phyloP scores from a whole-genome alignment of 768 basidiomycete genomes.

The Termitomyces sp. region DNA sequence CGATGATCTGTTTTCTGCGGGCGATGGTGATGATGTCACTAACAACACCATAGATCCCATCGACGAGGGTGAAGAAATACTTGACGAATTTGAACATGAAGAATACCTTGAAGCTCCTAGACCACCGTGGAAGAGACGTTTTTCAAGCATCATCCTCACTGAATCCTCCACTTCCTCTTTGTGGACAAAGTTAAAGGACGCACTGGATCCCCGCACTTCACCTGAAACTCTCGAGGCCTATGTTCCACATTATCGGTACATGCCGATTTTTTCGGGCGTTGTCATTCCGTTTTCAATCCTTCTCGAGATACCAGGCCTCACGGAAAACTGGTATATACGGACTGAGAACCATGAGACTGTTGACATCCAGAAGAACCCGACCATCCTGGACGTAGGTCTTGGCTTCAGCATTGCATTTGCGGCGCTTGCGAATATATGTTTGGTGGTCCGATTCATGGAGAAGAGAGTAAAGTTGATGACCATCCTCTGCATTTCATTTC shows the following conservation, averaged over 20 bases:
- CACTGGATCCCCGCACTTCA: constrained; percentile 19
- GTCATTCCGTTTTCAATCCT: constrained; percentile 73
- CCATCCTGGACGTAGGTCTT: constrained; percentile 54
- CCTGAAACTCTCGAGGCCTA: constrained; percentile 22
- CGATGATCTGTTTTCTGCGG: background rate
- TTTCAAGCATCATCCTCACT: background rate
- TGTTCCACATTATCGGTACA: constrained; percentile 53
- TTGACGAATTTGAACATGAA: constrained; percentile 13
- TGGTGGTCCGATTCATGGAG: constrained; percentile 72
- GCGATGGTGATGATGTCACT: background rate
- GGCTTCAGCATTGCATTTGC: constrained; percentile 64
- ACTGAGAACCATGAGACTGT: constrained; percentile 40
- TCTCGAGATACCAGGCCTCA: constrained; percentile 78
- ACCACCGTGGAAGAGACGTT: constrained; percentile 1
- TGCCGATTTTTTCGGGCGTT: constrained; percentile 64
- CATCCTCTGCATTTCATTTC: constrained; percentile 51
- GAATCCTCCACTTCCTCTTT: background rate
- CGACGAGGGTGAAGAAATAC: constrained; percentile 6
- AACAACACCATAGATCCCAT: constrained; percentile 1
- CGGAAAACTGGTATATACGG: constrained; percentile 67
- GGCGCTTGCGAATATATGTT: constrained; percentile 58
- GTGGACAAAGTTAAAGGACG: constrained; percentile 13
- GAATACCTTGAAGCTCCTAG: constrained; percentile 3
- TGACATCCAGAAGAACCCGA: constrained; percentile 46
- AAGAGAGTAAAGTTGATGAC: constrained; percentile 58